A percentile compares a stretch with the other conserved stretches of the same genome.
These are phyloP conservation scores for Fraxinus nigra DNA, from an alignment of 305 asterid species.

Conservation along the genomic window DNA sequence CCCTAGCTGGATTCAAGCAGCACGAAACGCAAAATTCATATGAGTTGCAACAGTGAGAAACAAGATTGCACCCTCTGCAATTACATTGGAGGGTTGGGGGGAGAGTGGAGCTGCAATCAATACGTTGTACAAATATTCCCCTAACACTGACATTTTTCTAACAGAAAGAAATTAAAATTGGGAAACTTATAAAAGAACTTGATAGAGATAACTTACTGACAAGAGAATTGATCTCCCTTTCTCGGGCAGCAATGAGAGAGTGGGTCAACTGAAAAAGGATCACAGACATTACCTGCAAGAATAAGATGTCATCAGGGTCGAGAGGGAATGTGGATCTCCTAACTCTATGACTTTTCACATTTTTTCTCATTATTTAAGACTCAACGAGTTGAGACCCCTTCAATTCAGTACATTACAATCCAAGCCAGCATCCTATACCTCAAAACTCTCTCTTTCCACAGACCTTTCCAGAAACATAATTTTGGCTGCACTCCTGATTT, in stretches of 20 bases:
- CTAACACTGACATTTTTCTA: background rate
- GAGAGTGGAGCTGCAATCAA: background rate
- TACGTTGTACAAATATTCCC: constrained; percentile 4
- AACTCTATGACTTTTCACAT: background rate
- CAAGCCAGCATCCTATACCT: constrained; percentile 2
- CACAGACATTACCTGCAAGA: constrained; percentile 72
- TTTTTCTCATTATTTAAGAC: background rate
- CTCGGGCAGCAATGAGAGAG: constrained; percentile 66
- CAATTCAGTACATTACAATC: background rate
- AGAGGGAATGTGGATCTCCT: background rate
- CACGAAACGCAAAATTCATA: constrained; percentile 92
- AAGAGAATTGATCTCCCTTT: constrained; percentile 69
- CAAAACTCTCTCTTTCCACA: background rate
- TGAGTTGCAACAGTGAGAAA: constrained; percentile 77
- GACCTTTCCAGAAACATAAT: background rate
- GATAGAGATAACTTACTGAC: constrained; percentile 70
- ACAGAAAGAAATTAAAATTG: constrained; percentile 1
- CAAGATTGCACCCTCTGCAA: constrained; percentile 81
- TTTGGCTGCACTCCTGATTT: background rate
- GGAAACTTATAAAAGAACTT: constrained; percentile 4
- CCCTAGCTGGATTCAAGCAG: constrained; percentile 79
- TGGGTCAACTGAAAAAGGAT: constrained; percentile 67
- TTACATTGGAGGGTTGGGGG: background rate
- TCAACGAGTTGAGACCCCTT: background rate
- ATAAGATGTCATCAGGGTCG: constrained; percentile 22